phyloP scores from a whole-genome alignment of 768 basidiomycete genomes.

The Cystobasidiopsis lactophilus region DNA sequence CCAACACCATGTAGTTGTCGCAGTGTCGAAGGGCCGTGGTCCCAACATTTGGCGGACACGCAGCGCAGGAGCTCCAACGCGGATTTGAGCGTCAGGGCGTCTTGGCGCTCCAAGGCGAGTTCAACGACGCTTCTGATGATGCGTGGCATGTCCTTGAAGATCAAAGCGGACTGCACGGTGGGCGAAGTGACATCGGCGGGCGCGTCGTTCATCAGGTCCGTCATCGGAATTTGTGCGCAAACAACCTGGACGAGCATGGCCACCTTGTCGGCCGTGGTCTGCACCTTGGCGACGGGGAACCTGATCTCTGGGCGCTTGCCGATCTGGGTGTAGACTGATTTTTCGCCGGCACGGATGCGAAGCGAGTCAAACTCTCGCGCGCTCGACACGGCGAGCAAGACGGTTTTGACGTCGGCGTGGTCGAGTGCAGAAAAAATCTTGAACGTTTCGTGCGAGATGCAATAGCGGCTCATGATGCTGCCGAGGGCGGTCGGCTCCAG shows the following conservation, averaged over 20 bases:
- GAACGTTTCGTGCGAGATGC: constrained; percentile 35
- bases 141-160: constrained; percentile 55
- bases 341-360: constrained; percentile 55
- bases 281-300: constrained; percentile 53
- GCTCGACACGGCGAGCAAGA: constrained; percentile 41
- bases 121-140: constrained; percentile 60
- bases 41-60: constrained; percentile 71
- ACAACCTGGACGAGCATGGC: constrained; percentile 15
- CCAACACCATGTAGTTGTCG: constrained; percentile 77
- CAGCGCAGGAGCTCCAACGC: constrained; percentile 58
- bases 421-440: constrained; percentile 34
- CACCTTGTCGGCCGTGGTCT: constrained; percentile 45
- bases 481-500: constrained; percentile 25
- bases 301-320: constrained; percentile 44
- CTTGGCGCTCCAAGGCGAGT: constrained; percentile 42
- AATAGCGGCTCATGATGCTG: constrained; percentile 27
- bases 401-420: constrained; percentile 4
- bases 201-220: constrained; percentile 37
- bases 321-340: constrained; percentile 25
- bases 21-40: constrained; percentile 60
- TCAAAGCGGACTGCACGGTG: constrained; percentile 40
- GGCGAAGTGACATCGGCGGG: constrained; percentile 42
- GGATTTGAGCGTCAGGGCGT: constrained; percentile 45
- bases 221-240: constrained; percentile 20
- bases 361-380: constrained; percentile 53